Base-by-base conservation (phyloP, 805 yeast species). In the Teunomyces lycoperdinae region DNA sequence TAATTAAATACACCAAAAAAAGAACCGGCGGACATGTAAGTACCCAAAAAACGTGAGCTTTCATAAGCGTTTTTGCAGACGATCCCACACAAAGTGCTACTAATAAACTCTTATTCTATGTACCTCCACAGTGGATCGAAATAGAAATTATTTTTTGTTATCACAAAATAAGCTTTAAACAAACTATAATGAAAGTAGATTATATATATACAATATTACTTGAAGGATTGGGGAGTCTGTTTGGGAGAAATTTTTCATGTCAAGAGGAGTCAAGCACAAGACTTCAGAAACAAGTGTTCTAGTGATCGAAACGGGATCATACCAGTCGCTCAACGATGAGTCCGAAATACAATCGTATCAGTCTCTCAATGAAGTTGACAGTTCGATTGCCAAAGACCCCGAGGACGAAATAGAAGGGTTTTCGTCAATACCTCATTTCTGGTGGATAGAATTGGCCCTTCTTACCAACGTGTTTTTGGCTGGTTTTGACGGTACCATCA, bases 401-500 rank as follows among this genome's bases (percentile, higher is more conserved):
- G 41, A 26, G 9, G 43, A 14, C 8, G 43, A 28, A 16, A 32
- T 32, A 13, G 27, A 35, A 16, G 47, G 51, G 7, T 53, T 57
- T 28, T 53, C 54, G 2, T 34, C 50, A 9, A 54, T 47, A n/a
- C 57, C 58, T 3, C 54, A 63, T 45, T 55, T 69, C 31, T 20
- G 62, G n/a, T 56, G 59, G 51, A 68, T 70, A 14, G 74, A 70
- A 47, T 49, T 58, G 2, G 62, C 74, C 1, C 51, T 68, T 2
- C 49, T 67, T 35, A 48, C 62, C 4, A 74, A 73, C 45, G 77
- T 73, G 1, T 74, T 77, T 44, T 62, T 77, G 10, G 63, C 76
- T 9, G 78, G 78, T 2, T 73, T 77, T 52, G 80, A 77, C 51
- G 68, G 74, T 2, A 76, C 80, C 4, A 69, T 77, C 34, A 74